phyloP scores from a whole-genome alignment of 331 rosid species.

The Rhamnella rubrinervis region DNA sequence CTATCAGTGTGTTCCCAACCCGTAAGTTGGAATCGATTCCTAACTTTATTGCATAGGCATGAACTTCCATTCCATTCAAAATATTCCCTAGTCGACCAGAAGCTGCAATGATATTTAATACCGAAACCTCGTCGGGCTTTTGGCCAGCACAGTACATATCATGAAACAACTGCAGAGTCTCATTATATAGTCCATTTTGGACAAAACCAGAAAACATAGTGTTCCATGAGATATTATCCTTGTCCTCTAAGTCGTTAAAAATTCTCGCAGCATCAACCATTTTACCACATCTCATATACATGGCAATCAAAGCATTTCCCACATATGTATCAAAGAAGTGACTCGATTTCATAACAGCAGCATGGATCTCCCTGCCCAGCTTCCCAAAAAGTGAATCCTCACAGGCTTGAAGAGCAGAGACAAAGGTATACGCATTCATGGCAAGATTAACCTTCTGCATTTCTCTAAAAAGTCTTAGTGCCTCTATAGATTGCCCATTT shows the following conservation, averaged over 20 bases:
- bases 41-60: slow-evolving; percentile 59
- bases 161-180: slow-evolving; percentile 47
- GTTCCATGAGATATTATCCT: slow-evolving; percentile 75
- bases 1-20: slow-evolving; percentile 63
- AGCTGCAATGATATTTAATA: slow-evolving; percentile 55
- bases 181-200: slow-evolving; percentile 51
- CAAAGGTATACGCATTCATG: slow-evolving; percentile 55
- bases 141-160: slow-evolving; percentile 42
- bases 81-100: slow-evolving; percentile 56
- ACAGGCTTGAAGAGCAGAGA: slow-evolving; percentile 74
- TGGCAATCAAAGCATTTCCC: slow-evolving; percentile 68
- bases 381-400: slow-evolving; percentile 45
- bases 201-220: slow-evolving; percentile 68
- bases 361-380: slow-evolving; percentile 67
- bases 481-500: slow-evolving; percentile 45
- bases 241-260: slow-evolving; percentile 43
- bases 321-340: slow-evolving; percentile 47
- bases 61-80: slow-evolving; percentile 63
- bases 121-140: slow-evolving; percentile 62
- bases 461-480: slow-evolving; percentile 52
- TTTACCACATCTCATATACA: slow-evolving; percentile 64
- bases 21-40: slow-evolving; percentile 60
- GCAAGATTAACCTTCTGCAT: slow-evolving; percentile 47
- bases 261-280: slow-evolving; percentile 45
- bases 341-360: slow-evolving; percentile 45